Evolutionary conservation across 768 basidiomycete genomes (phyloP), one percentile per base, ranked within the genome.

Genomic region (Cystofilobasidium capitatum): DNA sequence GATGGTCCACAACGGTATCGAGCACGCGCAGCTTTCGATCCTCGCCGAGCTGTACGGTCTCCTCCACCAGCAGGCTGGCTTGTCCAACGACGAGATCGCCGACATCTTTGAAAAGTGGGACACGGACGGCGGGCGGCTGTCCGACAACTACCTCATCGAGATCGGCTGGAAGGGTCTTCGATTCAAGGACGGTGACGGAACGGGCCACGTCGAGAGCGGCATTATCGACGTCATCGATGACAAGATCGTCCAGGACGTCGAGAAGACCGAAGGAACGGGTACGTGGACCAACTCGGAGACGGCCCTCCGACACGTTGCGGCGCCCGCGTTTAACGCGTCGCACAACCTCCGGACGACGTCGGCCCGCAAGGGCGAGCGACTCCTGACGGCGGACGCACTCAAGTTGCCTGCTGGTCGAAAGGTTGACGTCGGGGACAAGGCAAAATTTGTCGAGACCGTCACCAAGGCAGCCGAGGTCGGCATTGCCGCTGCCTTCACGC

Each of bases 1-100:
- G 70, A 76, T 74, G 72, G 70, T 76, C 22, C 76, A 77, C 65
- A 77, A 77, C 63, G 77, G 75, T 33, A 77, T 77, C 57, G 76
- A 77, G 66, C 65, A 70, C 36, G 70, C 47, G 7, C 54, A 62
- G n/a, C 54, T 70, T 13, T 57, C 54, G 1, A 72, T 77, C 54
- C 66, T 78, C 9, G 73, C 74, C 60, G 77, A 78, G 65, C 68
- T 72, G 6, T 71, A 73, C 29, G 61, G 61, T 14, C 54, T 77
- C 13, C 67, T 78, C 10, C 72, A 69, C 22, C 60, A 72, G 31
- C 72, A 74, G 37, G 69, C 74, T 22, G 73, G 71, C 12, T 35
- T 75, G 17, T 39, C 65, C 37, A 78, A 77, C 70, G 70, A 71
- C 54, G 73, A 74, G 36, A 74, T 77, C 59, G 69, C 74, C 29